Base-by-base conservation (phyloP, 257 asterid species). In the Hygrophila difformis region DNA sequence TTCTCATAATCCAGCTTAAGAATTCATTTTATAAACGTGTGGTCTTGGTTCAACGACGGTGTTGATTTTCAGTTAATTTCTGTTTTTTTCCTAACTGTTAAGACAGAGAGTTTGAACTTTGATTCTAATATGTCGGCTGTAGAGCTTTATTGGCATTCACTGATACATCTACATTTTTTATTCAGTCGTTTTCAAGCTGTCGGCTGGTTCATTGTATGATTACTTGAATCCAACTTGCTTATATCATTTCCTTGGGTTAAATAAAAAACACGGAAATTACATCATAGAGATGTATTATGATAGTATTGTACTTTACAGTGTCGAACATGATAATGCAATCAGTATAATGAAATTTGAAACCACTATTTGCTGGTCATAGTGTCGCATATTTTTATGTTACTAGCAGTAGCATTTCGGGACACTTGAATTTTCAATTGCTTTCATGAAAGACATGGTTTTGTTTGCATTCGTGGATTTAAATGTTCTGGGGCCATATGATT, bases 401-500 rank as follows among this genome's bases (percentile, higher is more conserved):
- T 37, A 38, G 42, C 22, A 47, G 47, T 56, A 31, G 26, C 56
- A 40, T 45, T 51, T 48, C 48, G 60, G 57, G 60, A 35, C 57
- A 26, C 53, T 35, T 44, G 34, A 39, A 12, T 54, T 46, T 51
- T 61, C 47, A 29, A 51, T 39, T 35, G 55, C 53, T 36, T 53
- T 56, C 53, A 39, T 45, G 56, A 40, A 42, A 39, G 61, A 44
- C 64, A 12, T 18, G 43, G 55, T 55, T 55, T 57, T 57, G 59
- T 5, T 44, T 66, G 57, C 13, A 39, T 47, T 72, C 55, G 41
- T 26, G 21, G 51, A 42, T 40, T 59, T 73, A 58, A 61, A 58
- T 69, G 67, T 49, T 60, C n/a, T 51, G 78, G 91, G 94, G 53
- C 79, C 62, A 55, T 49, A 19, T 17, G 66, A 48, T 65, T 53